Conservation (phyloP, 1,139 yeast species). For the Saccharomycopsis crataegensis region DNA sequence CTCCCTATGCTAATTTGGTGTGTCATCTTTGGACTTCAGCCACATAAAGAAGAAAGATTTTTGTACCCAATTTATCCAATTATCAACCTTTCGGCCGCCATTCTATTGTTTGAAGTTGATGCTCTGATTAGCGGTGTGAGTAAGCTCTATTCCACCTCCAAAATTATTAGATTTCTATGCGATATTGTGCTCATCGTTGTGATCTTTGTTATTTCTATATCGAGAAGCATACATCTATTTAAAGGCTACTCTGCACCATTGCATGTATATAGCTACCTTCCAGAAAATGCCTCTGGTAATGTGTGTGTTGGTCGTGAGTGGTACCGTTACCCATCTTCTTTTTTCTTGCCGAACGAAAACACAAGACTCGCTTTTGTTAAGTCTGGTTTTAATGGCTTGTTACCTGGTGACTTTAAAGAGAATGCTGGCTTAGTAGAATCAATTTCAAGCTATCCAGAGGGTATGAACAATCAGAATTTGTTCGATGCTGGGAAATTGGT, state of each 20-base stretch:
- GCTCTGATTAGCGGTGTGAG: not conserved
- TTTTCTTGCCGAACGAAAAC: constrained; percentile 56
- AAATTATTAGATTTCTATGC: not conserved
- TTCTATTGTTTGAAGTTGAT: constrained; percentile 35
- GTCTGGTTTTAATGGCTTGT: constrained; percentile 77
- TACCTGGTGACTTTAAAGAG: constrained; percentile 81
- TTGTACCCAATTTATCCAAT: constrained; percentile 78
- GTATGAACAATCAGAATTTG: constrained; percentile 67
- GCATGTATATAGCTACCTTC: constrained; percentile 32
- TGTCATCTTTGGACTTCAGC: constrained; percentile 58
- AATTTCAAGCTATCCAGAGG: constrained; percentile 41
- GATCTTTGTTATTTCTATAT: constrained; percentile 27
- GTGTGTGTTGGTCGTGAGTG: constrained; percentile 92
- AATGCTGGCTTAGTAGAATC: constrained; percentile 26
- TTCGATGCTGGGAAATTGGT: constrained; percentile 49
- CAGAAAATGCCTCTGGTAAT: constrained; percentile 30
- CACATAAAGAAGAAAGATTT: constrained; percentile 92
- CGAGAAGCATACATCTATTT: constrained; percentile 41
- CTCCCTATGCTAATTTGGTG: constrained; percentile 59
- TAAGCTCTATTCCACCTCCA: not conserved
- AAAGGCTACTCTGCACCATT: constrained; percentile 59
- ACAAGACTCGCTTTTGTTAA: constrained; percentile 58
- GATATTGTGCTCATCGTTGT: constrained; percentile 11
- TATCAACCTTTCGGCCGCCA: constrained; percentile 55
- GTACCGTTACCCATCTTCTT: constrained; percentile 88